A percentile compares a stretch with the other conserved stretches of the same genome.
phyloP scores from a whole-genome alignment of 495 filamentous ascomycete genomes.

The Sporormia fimetaria region DNA sequence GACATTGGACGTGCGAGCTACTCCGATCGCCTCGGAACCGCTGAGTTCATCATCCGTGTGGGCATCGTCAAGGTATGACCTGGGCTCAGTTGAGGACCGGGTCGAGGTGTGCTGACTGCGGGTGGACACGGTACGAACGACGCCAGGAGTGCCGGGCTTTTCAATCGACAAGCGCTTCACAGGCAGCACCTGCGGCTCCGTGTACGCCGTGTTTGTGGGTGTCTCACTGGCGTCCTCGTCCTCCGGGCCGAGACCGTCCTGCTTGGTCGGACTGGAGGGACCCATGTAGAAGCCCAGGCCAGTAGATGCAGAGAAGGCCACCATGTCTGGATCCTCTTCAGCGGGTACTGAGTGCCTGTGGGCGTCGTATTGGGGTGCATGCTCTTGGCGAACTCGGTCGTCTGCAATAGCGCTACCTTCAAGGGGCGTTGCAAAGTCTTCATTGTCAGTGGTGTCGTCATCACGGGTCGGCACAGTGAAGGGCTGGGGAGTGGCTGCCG shows the following conservation, averaged over 20 bases:
- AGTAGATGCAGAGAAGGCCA: conserved; percentile 21
- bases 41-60: conserved; percentile 10
- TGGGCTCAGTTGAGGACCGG: conserved; percentile 2
- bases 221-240: conserved; percentile 11
- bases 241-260: not conserved
- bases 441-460: not conserved
- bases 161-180: conserved; percentile 23
- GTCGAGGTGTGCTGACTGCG: conserved; percentile 8
- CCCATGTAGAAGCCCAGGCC: conserved; percentile 18
- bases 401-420: not conserved
- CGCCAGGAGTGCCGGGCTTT: conserved; percentile 12
- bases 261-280: conserved; percentile 3
- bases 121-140: conserved; percentile 22
- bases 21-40: conserved; percentile 20
- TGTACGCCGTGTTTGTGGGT: conserved; percentile 6
- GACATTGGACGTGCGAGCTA: conserved; percentile 24
- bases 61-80: conserved; percentile 15
- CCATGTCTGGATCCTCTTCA: conserved; percentile 14
- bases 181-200: conserved; percentile 13
- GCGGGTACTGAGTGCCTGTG: too few species aligned
- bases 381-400: conserved; percentile 2
- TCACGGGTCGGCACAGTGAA: conserved; percentile 8
- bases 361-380: conserved; percentile 7
- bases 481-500: conserved; percentile 3
- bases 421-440: conserved; percentile 3